These are phyloP conservation scores for Falciphora oryzae DNA, from an alignment of 2,329 filamentous ascomycete species.

Conservation along the genomic window DNA sequence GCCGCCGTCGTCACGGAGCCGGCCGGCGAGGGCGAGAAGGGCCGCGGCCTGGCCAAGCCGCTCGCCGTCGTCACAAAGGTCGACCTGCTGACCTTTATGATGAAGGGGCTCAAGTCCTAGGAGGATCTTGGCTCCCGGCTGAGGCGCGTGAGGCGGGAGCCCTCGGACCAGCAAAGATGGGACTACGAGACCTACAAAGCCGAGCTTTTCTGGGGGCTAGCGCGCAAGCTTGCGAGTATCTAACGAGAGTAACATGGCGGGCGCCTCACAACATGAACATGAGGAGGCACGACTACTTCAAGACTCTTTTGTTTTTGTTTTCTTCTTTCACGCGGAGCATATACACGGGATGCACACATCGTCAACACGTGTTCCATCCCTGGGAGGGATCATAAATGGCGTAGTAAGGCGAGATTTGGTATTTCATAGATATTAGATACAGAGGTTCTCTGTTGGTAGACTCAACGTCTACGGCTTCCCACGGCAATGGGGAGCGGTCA, in stretches of 20 bases:
- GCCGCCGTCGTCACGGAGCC: slow-evolving; percentile 86
- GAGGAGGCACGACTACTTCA: not conserved
- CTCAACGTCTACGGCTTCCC: slow-evolving; percentile 32
- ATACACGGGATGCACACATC: not conserved
- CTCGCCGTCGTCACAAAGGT: slow-evolving; percentile 94
- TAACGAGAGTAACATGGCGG: too few species aligned
- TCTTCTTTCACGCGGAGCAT: not conserved
- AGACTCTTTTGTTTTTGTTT: slow-evolving; percentile 9
- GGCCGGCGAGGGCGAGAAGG: slow-evolving; percentile 44
- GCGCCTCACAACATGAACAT: too few species aligned
- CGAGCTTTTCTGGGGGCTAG: too few species aligned
- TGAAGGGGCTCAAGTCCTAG: slow-evolving; percentile 52
- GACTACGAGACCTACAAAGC: too few species aligned
- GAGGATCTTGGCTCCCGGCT: not conserved
- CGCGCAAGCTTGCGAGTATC: too few species aligned
- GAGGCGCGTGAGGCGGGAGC: too few species aligned
- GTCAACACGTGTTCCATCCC: not conserved
- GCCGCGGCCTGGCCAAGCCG: slow-evolving; percentile 62
- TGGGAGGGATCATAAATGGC: slow-evolving; percentile 1
- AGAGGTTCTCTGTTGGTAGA: slow-evolving; percentile 22
- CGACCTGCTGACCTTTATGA: slow-evolving; percentile 86
- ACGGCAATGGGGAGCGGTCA: not conserved
- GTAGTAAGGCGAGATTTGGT: slow-evolving; percentile 1
- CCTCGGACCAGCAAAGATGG: too few species aligned
- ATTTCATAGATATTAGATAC: not conserved